Base-by-base conservation (phyloP, 1,284 basidiomycete genomes). In the Pseudomicrostroma phylloplanum region DNA sequence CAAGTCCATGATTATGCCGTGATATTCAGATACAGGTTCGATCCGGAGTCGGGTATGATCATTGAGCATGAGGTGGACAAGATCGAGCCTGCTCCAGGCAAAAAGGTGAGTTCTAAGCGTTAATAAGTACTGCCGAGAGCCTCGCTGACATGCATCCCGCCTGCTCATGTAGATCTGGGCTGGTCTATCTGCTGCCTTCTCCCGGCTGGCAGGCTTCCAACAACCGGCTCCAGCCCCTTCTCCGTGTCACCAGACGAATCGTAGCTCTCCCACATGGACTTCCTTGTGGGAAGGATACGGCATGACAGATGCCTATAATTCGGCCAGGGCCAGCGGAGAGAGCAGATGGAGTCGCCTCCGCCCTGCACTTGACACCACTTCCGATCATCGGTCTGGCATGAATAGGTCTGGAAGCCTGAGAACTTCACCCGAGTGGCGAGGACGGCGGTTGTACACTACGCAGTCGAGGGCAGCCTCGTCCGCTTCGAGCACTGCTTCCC, bases 11-110 rank as follows among this genome's bases (percentile, higher is more conserved):
- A 70, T 21, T 78, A 76, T 53, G 73, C 72, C 11, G 67, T 76
- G 58, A 60, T 78, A 36, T 78, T 76, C 60, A 61, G 67, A 57
- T 78, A 78, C 61, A 67, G 67, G 0, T 72, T 77, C 53, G 75
- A 77, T 55, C 66, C 68, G 1, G 42, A 30, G 0, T 72, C 75
- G 12, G 77, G 76, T 6, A 72, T 63, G 57, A 71, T 78, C 30
- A 62, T 56, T 11, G 60, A 65, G 19, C 77, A 78, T 55, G 56
- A 63, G 21, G 75, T 78, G 17, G 75, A 77, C 61, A 67, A 72
- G 41, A 74, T 78, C 54, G 68, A 75, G 67, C 77, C 77, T 7
- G 68, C 70, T 7, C 72, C 74, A 0, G 73, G 73, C 3, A 69
- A 67, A 55, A 71, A 69, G 43, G 65, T 76, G 2, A 36, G 30